Conservation (phyloP, 2,329 filamentous ascomycete species). For the Hymenoscyphus fraxineus region DNA sequence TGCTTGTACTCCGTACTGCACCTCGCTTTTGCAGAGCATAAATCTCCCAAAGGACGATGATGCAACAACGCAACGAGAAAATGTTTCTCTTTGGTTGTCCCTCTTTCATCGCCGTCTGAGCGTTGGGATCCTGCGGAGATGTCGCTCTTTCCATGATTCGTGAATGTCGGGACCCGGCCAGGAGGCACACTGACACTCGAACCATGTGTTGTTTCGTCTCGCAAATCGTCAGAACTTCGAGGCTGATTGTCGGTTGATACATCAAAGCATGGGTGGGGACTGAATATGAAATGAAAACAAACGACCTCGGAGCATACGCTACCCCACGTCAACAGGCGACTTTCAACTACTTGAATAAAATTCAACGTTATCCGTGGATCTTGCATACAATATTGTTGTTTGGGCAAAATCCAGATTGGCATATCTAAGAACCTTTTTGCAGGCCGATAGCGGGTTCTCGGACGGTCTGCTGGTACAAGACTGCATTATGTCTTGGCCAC, state of each 20-base stretch:
- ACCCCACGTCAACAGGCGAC: too few relatives aligned
- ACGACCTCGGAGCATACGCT: too few relatives aligned
- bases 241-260: too few relatives aligned
- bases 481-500: too few relatives aligned
- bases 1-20: too few relatives aligned
- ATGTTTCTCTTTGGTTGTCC: conserved; percentile 12
- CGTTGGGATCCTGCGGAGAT: conserved; percentile 6
- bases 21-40: background rate
- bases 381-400: too few relatives aligned
- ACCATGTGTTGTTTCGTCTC: background rate
- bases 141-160: background rate
- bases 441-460: background rate
- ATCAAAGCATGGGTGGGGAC: too few relatives aligned
- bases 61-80: conserved; percentile 14
- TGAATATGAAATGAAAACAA: too few relatives aligned
- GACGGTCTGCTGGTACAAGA: background rate
- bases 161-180: background rate
- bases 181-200: background rate
- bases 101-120: conserved; percentile 9
- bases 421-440: background rate
- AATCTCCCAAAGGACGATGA: conserved; percentile 9
- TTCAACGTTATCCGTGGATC: too few relatives aligned
- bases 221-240: background rate
- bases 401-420: too few relatives aligned
- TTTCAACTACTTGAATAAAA: too few relatives aligned